Percentiles rank a stretch among this genome's conserved stretches.
Conservation (phyloP, 371 early-diverging fungal genomes). For the Mucor sp. region DNA sequence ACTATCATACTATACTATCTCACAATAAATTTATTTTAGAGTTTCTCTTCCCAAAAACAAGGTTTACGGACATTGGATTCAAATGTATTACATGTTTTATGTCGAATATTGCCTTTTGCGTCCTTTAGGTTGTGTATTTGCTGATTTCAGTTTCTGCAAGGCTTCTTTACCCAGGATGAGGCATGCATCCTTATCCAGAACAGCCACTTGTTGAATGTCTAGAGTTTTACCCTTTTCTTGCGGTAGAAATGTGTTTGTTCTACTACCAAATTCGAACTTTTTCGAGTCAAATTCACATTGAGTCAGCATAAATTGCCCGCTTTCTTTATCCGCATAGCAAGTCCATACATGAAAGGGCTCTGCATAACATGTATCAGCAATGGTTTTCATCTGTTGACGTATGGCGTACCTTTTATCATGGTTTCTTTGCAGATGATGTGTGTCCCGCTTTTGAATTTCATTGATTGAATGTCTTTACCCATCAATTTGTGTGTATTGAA, state of each 20-base stretch:
- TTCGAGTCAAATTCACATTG: background rate
- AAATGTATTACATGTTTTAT: background rate
- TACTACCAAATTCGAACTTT: background rate
- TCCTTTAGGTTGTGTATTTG: background rate
- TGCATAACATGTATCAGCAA: background rate
- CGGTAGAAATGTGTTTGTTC: background rate
- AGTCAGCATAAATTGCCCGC: background rate
- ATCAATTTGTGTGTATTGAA: slow-evolving; percentile 3
- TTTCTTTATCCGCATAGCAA: background rate
- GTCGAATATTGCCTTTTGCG: background rate
- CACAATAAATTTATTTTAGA: background rate
- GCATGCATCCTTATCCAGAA: background rate
- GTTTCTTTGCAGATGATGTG: background rate
- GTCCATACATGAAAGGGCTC: background rate
- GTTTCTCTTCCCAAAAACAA: background rate
- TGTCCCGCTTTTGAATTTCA: background rate
- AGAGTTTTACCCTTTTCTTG: background rate
- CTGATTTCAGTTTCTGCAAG: background rate
- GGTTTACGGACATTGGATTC: background rate
- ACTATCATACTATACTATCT: background rate
- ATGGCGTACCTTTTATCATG: background rate
- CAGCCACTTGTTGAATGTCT: background rate
- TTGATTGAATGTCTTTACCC: background rate
- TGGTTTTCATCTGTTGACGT: background rate
- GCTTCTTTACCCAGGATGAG: background rate